Evolutionary conservation across 176 grass and related monocot species (phyloP).

Genomic region (Oryza australiensis): DNA sequence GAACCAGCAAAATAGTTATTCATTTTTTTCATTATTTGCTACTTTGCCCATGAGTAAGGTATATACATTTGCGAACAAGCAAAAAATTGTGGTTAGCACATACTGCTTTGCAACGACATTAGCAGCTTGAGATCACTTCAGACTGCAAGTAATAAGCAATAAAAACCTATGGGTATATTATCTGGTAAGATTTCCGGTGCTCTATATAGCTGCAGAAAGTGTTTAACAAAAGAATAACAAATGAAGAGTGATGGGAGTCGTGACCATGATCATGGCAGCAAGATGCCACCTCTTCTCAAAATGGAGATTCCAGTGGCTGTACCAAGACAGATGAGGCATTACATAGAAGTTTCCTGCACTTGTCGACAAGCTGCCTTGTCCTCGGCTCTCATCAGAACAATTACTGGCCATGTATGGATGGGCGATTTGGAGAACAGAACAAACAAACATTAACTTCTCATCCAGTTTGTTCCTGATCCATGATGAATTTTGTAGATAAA

Average conservation of each 20-base stretch:
- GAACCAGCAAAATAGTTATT: background rate
- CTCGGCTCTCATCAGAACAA: background rate
- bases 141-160: background rate
- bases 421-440: background rate
- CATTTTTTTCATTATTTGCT: background rate
- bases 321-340: background rate
- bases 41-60: background rate
- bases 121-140: background rate
- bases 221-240: conserved; percentile 29
- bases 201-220: conserved; percentile 25
- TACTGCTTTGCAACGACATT: background rate
- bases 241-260: background rate
- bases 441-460: conserved; percentile 6
- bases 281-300: background rate
- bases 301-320: background rate
- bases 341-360: background rate
- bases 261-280: background rate
- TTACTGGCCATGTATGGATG: background rate
- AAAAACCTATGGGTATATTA: background rate
- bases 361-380: background rate
- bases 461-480: background rate
- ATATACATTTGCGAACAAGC: background rate
- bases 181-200: background rate
- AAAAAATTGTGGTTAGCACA: background rate
- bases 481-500: conserved; percentile 17